These are phyloP conservation scores for Saccharum officinarum DNA, from an alignment of 176 grass and related monocot species.

Conservation along the genomic window DNA sequence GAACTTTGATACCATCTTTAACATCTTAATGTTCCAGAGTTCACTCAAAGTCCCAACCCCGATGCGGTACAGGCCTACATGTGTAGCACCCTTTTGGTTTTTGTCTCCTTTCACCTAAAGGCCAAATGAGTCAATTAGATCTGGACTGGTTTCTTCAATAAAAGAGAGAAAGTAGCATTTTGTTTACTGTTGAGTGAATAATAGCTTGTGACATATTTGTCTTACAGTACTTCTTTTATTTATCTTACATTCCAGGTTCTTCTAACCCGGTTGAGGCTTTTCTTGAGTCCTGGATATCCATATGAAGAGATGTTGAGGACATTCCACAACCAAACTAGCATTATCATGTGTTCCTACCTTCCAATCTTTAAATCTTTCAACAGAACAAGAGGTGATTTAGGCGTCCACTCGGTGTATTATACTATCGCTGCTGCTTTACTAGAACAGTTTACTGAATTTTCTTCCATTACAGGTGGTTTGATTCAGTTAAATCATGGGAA, in stretches of 20 bases:
- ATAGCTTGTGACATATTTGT: neutral
- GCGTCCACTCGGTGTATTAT: neutral
- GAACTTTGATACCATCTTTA: neutral
- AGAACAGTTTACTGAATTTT: slow-evolving; percentile 25
- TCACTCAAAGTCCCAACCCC: neutral
- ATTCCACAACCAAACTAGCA: slow-evolving; percentile 92
- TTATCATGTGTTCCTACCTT: slow-evolving; percentile 96
- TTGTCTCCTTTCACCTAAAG: neutral
- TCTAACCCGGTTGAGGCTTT: slow-evolving; percentile 91
- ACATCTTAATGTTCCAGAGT: neutral
- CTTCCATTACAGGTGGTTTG: slow-evolving; percentile 67
- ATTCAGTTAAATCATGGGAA: slow-evolving; percentile 91
- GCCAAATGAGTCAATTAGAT: neutral
- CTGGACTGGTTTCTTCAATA: neutral
- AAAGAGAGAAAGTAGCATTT: neutral
- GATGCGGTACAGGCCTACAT: neutral
- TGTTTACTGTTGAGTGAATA: slow-evolving; percentile 14
- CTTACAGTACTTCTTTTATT: slow-evolving; percentile 11
- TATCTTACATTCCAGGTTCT: slow-evolving; percentile 64
- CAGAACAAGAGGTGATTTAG: slow-evolving; percentile 69
- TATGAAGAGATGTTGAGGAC: slow-evolving; percentile 92
- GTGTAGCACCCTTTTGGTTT: neutral
- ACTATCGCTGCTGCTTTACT: neutral
- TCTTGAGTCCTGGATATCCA: slow-evolving; percentile 94
- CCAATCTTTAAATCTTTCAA: slow-evolving; percentile 86